Evolutionary conservation across 108 stramenopile species (phyloP).

Genomic region (Stephanodiscus minutulus): DNA sequence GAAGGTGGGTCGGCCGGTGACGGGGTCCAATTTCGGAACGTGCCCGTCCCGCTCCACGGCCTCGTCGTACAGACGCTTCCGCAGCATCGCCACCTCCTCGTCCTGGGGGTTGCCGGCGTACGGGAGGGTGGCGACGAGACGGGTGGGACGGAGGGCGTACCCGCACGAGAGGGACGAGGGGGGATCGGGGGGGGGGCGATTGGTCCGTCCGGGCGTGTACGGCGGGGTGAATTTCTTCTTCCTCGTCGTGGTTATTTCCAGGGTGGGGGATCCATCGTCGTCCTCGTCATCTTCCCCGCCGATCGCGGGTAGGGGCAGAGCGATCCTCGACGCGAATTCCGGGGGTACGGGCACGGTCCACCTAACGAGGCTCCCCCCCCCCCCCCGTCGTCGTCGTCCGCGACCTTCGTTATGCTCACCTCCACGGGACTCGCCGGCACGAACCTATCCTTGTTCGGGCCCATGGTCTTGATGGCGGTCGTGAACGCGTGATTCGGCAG

Average conservation of each 20-base stretch:
- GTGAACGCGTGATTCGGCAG: conserved; percentile 84
- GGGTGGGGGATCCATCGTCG: not conserved
- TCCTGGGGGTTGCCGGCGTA: conserved; percentile 82
- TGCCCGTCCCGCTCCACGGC: conserved; percentile 71
- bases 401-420: conserved; percentile 55
- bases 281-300: conserved; percentile 42
- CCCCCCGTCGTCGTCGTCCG: conserved; percentile 9
- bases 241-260: not conserved
- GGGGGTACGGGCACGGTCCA: conserved; percentile 70
- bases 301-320: conserved; percentile 56
- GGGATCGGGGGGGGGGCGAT: conserved; percentile 20
- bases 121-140: conserved; percentile 71
- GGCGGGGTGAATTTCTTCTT: conserved; percentile 13
- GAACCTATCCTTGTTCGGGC: conserved; percentile 63
- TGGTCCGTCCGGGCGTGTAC: conserved; percentile 15
- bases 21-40: conserved; percentile 65
- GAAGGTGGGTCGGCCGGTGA: conserved; percentile 74
- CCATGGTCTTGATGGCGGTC: conserved; percentile 79
- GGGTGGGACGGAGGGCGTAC: conserved; percentile 45
- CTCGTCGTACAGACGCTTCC: conserved; percentile 73
- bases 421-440: conserved; percentile 73
- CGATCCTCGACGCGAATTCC: conserved; percentile 54
- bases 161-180: conserved; percentile 30
- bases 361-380: conserved; percentile 39
- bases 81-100: conserved; percentile 61